A percentile compares a stretch with the other conserved stretches of the same genome.
phyloP scores from a whole-genome alignment of 371 early-diverging fungal genomes.

The Mucor saturninus region DNA sequence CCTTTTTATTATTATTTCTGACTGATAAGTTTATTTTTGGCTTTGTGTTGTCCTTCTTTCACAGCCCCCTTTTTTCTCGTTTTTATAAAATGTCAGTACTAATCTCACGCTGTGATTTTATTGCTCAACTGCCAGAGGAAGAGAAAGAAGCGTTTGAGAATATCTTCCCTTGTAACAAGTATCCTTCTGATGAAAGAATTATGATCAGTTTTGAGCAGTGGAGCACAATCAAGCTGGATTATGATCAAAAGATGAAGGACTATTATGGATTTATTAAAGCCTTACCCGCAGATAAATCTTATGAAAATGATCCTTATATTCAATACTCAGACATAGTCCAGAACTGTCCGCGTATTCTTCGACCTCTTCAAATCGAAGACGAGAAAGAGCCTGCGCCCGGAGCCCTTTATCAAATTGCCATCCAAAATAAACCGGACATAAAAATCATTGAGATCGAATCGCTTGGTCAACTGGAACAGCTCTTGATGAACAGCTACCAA shows the following conservation, averaged over 20 bases:
- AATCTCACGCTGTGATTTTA: background rate
- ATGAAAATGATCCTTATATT: background rate
- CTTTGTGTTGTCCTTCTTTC: background rate
- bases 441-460: background rate
- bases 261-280: background rate
- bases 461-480: background rate
- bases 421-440: background rate
- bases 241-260: background rate
- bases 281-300: background rate
- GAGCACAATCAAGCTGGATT: background rate
- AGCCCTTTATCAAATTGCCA: background rate
- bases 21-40: background rate
- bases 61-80: background rate
- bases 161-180: background rate
- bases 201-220: background rate
- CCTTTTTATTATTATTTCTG: background rate
- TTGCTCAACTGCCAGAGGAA: background rate
- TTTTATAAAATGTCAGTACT: background rate
- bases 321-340: background rate
- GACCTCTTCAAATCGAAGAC: background rate
- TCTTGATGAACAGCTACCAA: background rate
- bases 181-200: background rate
- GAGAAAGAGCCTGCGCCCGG: background rate
- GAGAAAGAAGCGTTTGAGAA: conserved; percentile 1
- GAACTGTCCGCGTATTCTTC: background rate